Percentiles rank a stretch among this genome's conserved stretches.
Conservation (phyloP, 2,329 filamentous ascomycete genomes). For the Tolypocladium tropicale region DNA sequence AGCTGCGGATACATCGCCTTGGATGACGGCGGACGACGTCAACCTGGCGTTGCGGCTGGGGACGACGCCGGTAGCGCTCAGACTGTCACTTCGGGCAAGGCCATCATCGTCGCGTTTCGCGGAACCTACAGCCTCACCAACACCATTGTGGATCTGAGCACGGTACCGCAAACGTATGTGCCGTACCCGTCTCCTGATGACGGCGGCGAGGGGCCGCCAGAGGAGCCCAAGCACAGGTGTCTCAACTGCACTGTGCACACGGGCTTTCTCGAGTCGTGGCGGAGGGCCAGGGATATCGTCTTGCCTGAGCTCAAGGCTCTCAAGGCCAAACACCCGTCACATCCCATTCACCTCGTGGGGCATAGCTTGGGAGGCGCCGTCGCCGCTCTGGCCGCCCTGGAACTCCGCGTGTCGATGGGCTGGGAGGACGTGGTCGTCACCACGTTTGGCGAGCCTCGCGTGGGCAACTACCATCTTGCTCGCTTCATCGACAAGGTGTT, state of each 20-base stretch:
- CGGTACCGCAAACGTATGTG: conserved; percentile 79
- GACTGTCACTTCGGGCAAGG: conserved; percentile 12
- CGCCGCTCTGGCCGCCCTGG: conserved; percentile 74
- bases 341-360: conserved; percentile 69
- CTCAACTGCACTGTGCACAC: conserved; percentile 84
- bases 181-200: conserved; percentile 62
- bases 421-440: conserved; percentile 69
- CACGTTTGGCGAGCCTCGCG: conserved; percentile 81
- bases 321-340: conserved; percentile 52
- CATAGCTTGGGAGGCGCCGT: conserved; percentile 92
- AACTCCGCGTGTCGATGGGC: conserved; percentile 61
- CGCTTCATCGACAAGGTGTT: conserved; percentile 46
- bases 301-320: conserved; percentile 55
- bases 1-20: conserved; percentile 90
- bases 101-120: conserved; percentile 78
- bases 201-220: conserved; percentile 20
- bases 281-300: conserved; percentile 58
- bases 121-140: conserved; percentile 93
- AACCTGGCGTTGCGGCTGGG: conserved; percentile 1
- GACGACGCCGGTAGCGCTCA: conserved; percentile 8
- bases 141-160: conserved; percentile 81
- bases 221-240: conserved; percentile 47
- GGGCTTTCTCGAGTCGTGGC: conserved; percentile 83
- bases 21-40: conserved; percentile 44
- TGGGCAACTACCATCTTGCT: conserved; percentile 48